Evolutionary conservation across 2,329 filamentous ascomycete genomes (phyloP).

Genomic region (Fonsecaea multimorphosa): DNA sequence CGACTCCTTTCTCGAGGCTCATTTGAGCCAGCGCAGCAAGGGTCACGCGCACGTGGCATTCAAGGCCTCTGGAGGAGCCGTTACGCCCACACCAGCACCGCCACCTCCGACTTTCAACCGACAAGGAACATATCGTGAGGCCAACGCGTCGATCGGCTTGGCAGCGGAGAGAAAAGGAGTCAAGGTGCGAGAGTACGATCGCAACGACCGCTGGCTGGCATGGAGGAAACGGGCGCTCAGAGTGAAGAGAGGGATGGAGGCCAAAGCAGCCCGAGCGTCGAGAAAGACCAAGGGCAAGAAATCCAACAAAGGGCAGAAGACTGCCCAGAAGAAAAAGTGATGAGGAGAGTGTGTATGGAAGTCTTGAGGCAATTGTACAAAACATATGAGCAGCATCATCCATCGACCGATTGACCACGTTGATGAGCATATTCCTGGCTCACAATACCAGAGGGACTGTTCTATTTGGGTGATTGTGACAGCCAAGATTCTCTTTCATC

Average conservation of each 20-base stretch:
- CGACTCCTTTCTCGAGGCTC: slow-evolving; percentile 30
- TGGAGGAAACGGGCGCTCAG: slow-evolving; percentile 66
- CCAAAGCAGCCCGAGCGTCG: slow-evolving; percentile 73
- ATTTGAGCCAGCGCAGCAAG: slow-evolving; percentile 26
- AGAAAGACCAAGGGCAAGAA: slow-evolving; percentile 69
- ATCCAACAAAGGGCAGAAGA: slow-evolving; percentile 36
- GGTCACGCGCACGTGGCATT: slow-evolving; percentile 11
- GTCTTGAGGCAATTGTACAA: neutral
- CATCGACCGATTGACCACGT: neutral
- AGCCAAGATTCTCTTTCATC: neutral
- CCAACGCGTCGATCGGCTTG: slow-evolving; percentile 53
- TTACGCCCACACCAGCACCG: slow-evolving; percentile 33
- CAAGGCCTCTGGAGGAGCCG: slow-evolving; percentile 39
- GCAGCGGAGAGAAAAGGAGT: slow-evolving; percentile 60
- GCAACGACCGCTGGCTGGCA: slow-evolving; percentile 66
- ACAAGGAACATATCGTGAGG: slow-evolving; percentile 52
- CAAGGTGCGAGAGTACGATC: slow-evolving; percentile 61
- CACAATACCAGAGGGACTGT: neutral
- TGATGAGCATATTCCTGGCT: neutral
- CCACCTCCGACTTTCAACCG: slow-evolving; percentile 43
- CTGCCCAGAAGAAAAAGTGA: slow-evolving; percentile 26
- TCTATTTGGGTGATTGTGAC: neutral
- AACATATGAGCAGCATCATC: neutral
- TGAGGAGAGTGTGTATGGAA: neutral
- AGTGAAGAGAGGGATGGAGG: slow-evolving; percentile 48